Conservation (phyloP, 306 rosid species). For the Prunus davidiana region DNA sequence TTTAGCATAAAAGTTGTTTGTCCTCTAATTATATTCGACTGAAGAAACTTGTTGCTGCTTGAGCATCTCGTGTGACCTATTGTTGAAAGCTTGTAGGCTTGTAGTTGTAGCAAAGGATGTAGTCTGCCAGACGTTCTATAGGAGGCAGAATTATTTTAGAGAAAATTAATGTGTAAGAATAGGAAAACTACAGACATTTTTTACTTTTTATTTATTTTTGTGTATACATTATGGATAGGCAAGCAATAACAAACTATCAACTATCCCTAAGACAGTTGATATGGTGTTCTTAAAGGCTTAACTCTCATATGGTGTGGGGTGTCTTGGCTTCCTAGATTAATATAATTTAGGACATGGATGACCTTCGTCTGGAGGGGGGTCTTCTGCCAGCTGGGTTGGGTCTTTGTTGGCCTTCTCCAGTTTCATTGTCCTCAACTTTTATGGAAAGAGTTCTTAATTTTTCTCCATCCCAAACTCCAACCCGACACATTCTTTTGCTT, state of each 20-base stretch:
- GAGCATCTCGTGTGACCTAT: neutral
- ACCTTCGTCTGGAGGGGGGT: slow-evolving; percentile 46
- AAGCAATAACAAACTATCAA: slow-evolving; percentile 10
- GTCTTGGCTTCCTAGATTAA: neutral
- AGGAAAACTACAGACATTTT: neutral
- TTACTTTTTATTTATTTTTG: neutral
- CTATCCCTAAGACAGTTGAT: neutral
- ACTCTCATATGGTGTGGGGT: slow-evolving; percentile 8
- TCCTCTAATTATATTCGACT: neutral
- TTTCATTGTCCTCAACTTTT: slow-evolving; percentile 52
- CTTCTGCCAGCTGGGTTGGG: slow-evolving; percentile 17
- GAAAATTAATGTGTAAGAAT: neutral
- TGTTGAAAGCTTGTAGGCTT: neutral
- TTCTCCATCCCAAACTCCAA: slow-evolving; percentile 71
- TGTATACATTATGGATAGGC: slow-evolving; percentile 4
- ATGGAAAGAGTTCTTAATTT: slow-evolving; percentile 70
- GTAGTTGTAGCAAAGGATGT: neutral
- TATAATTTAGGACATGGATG: slow-evolving; percentile 45
- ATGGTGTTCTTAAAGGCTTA: slow-evolving; percentile 12
- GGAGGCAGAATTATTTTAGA: neutral
- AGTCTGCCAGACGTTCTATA: neutral
- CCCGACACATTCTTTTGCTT: slow-evolving; percentile 46
- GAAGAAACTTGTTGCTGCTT: neutral
- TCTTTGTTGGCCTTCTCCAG: slow-evolving; percentile 36
- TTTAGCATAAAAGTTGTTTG: neutral